A percentile compares a stretch with the other conserved stretches of the same genome.
Conservation (phyloP, 2,329 filamentous ascomycete species). For the Colletotrichum melonis region DNA sequence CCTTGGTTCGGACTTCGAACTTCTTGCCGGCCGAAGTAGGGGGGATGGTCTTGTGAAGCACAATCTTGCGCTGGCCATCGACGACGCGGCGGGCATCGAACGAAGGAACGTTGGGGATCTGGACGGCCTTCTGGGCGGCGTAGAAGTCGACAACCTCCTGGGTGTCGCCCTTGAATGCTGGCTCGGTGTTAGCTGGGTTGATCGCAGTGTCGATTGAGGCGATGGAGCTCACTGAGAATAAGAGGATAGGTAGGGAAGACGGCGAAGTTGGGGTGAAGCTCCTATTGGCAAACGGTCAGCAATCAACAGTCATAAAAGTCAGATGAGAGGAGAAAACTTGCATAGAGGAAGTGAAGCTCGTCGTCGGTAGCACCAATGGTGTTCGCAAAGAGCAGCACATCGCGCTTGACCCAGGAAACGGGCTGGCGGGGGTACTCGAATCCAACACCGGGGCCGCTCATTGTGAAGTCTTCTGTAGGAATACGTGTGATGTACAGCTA, state of each 20-base stretch:
- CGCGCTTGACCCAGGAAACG: slow-evolving; percentile 88
- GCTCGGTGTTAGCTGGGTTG: slow-evolving; percentile 21
- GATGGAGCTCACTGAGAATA: slow-evolving; percentile 72
- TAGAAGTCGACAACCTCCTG: slow-evolving; percentile 90
- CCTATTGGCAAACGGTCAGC: slow-evolving; percentile 58
- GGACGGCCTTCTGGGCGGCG: slow-evolving; percentile 70
- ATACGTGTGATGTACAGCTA: not conserved
- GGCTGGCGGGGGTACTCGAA: slow-evolving; percentile 82
- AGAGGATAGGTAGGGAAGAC: slow-evolving; percentile 92
- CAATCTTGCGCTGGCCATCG: slow-evolving; percentile 85
- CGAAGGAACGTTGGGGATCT: slow-evolving; percentile 81
- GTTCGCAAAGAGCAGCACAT: slow-evolving; percentile 89
- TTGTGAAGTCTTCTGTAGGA: slow-evolving; percentile 3
- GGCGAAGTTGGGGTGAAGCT: slow-evolving; percentile 86
- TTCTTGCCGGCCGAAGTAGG: slow-evolving; percentile 75
- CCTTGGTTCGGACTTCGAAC: slow-evolving; percentile 82
- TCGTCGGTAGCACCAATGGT: slow-evolving; percentile 88
- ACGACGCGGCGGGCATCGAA: slow-evolving; percentile 81
- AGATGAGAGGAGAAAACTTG: slow-evolving; percentile 53
- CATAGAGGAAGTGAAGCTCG: slow-evolving; percentile 93
- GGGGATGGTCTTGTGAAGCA: slow-evolving; percentile 82
- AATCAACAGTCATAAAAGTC: not conserved
- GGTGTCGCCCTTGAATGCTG: slow-evolving; percentile 80
- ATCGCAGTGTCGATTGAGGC: not conserved
- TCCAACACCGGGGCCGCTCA: slow-evolving; percentile 67